Base-by-base conservation (phyloP, 192 early-diverging fungal genomes). In the Coemansia sp. region DNA sequence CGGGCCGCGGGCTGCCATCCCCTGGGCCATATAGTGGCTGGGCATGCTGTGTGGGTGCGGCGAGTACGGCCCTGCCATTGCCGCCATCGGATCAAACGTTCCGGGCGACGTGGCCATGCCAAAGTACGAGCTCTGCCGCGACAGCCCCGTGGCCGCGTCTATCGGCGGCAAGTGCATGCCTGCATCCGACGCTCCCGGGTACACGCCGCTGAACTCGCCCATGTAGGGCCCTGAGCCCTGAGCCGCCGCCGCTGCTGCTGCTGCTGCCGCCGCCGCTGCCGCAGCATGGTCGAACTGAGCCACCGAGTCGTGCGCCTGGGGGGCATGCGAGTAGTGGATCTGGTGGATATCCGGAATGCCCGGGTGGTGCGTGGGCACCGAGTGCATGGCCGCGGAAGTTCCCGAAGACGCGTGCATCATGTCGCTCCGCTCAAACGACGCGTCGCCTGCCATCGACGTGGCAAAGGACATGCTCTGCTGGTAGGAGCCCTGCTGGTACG, bases 81-180 rank as follows among this genome's bases (percentile, higher is more conserved):
- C 36, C 6, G 36, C 36, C 53, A 75, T 64, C 6, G 61, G 61
- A 47, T 75, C 72, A 37, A 75, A 75, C 19, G 42, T 39, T 53
- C 50, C 26, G 23, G 65, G 44, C 21, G 68, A 65, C 5, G 61
- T 51, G 5, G 68, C 57, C 47, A 70, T 67, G 40, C 50, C 63
- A 62, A 77, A 77, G 48, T 70, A 77, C 48, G 73, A 67, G 54
- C 46, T 56, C 31, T 65, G 63, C 23, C 68, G 68, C 47, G 59
- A 37, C 60, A 65, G 30, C 15, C 60, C 38, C 36, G 39, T 38
- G 2, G 65, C 23, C 0, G 59, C 51, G 44, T 77, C 74, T 28
- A 70, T 70, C 10, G 74, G 64, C 47, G 68, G 68, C 45, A 70
- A 55, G 13, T 70, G 63, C 59, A 66, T 70, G 18, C 53, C 30